These are phyloP conservation scores for Cordyceps pruinosa DNA, from an alignment of 2,329 filamentous ascomycete species.

Conservation along the genomic window DNA sequence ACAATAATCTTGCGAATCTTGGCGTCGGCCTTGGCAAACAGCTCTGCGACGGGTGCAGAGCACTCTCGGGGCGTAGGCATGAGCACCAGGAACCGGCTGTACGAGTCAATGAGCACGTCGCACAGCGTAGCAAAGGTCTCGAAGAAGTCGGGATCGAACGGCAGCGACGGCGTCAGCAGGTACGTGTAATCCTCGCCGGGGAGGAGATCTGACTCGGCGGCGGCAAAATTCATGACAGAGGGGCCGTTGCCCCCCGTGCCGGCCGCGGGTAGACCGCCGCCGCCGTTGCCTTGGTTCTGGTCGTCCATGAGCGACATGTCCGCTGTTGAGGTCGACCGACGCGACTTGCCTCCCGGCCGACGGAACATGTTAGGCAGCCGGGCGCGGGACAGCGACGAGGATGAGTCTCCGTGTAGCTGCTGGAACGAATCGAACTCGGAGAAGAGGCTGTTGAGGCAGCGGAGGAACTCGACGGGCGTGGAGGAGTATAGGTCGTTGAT, in stretches of 20 bases:
- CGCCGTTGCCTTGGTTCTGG: slow-evolving; percentile 23
- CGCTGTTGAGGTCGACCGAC: slow-evolving; percentile 45
- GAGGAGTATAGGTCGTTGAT: slow-evolving; percentile 82
- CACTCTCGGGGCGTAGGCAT: slow-evolving; percentile 71
- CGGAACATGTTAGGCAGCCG: slow-evolving; percentile 81
- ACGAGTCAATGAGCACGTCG: slow-evolving; percentile 90
- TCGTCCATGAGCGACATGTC: slow-evolving; percentile 26
- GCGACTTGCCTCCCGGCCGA: slow-evolving; percentile 52
- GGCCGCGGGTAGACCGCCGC: slow-evolving; percentile 22
- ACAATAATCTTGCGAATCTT: slow-evolving; percentile 84
- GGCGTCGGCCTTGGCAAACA: slow-evolving; percentile 85
- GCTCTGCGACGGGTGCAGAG: slow-evolving; percentile 63
- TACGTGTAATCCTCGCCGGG: slow-evolving; percentile 84
- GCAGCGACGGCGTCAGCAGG: slow-evolving; percentile 82
- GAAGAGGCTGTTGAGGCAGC: slow-evolving; percentile 76
- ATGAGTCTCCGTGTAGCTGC: slow-evolving; percentile 71
- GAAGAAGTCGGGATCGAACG: slow-evolving; percentile 95
- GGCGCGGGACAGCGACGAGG: slow-evolving; percentile 66
- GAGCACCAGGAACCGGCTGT: slow-evolving; percentile 69
- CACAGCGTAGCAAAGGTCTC: slow-evolving; percentile 94
- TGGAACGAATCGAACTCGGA: slow-evolving; percentile 93
- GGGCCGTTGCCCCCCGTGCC: slow-evolving; percentile 29
- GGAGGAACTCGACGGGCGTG: slow-evolving; percentile 77
- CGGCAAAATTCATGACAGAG: slow-evolving; percentile 50
- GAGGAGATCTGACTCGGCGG: slow-evolving; percentile 58